These are phyloP conservation scores for Clausena lansium DNA, from an alignment of 345 rosid species.

Conservation along the genomic window DNA sequence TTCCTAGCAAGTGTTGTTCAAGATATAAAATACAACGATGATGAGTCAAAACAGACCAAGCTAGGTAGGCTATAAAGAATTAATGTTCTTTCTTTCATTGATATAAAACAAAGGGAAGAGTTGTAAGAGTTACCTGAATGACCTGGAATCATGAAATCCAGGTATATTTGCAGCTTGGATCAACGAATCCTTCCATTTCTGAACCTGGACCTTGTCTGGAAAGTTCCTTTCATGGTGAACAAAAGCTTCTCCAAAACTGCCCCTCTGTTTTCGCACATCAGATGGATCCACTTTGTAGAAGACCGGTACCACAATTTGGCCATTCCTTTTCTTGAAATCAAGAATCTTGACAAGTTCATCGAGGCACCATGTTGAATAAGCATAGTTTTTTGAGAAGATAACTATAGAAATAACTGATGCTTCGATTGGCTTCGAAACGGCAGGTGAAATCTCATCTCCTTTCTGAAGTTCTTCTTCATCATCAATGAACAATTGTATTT, in stretches of 20 bases:
- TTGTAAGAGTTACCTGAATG: background rate
- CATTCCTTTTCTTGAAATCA: background rate
- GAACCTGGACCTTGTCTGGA: background rate
- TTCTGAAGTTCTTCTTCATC: background rate
- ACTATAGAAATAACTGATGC: background rate
- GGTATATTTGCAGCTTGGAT: background rate
- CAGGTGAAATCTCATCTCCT: background rate
- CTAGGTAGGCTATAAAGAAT: too few relatives aligned
- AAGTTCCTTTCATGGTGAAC: background rate
- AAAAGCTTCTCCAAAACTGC: slow-evolving; percentile 1
- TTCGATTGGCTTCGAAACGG: background rate
- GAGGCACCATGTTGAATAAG: background rate
- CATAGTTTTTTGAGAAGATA: background rate
- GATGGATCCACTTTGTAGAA: slow-evolving; percentile 10
- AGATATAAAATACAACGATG: too few relatives aligned
- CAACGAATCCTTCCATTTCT: background rate
- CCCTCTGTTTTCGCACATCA: background rate
- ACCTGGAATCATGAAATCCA: background rate
- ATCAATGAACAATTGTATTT: background rate
- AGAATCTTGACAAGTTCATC: slow-evolving; percentile 7
- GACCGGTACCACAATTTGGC: slow-evolving; percentile 6
- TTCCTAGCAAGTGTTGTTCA: background rate
- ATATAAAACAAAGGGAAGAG: too few relatives aligned
- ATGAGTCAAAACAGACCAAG: too few relatives aligned
- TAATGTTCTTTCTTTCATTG: too few relatives aligned